These are phyloP conservation scores for Vaccinium corymbosum DNA, from an alignment of 148 eudicot genomes.

Conservation along the genomic window DNA sequence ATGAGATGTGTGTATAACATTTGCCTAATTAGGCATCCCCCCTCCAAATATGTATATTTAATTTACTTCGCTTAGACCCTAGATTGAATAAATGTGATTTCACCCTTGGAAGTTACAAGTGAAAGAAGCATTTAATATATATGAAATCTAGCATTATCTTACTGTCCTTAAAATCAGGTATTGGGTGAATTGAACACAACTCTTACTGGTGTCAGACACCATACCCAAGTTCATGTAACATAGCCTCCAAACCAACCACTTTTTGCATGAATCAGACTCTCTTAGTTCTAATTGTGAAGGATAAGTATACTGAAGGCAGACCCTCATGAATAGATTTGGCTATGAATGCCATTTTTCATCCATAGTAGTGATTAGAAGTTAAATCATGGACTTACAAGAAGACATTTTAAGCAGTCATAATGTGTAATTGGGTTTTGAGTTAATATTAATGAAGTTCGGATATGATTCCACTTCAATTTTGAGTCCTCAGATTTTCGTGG, in stretches of 20 bases:
- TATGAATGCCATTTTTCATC: background rate
- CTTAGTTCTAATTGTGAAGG: background rate
- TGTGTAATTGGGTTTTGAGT: background rate
- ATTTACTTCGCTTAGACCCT: background rate
- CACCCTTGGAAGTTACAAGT: background rate
- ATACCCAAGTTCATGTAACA: background rate
- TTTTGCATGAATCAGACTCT: background rate
- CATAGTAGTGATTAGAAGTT: background rate
- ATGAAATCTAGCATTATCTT: background rate
- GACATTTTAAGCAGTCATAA: background rate
- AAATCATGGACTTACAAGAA: background rate
- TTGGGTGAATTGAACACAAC: background rate
- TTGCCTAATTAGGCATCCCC: background rate
- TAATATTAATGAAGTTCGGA: background rate
- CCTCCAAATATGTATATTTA: background rate
- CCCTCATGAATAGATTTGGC: background rate
- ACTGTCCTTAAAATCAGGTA: background rate
- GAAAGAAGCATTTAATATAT: background rate
- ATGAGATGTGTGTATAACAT: background rate
- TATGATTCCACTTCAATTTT: background rate
- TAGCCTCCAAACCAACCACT: background rate
- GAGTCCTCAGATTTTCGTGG: background rate
- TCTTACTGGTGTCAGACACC: background rate
- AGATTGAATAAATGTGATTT: background rate
- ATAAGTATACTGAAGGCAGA: background rate